Percentiles rank a stretch among this genome's conserved stretches.
phyloP scores from a whole-genome alignment of 1,139 yeast species.

The Torulaspora pretoriensis region DNA sequence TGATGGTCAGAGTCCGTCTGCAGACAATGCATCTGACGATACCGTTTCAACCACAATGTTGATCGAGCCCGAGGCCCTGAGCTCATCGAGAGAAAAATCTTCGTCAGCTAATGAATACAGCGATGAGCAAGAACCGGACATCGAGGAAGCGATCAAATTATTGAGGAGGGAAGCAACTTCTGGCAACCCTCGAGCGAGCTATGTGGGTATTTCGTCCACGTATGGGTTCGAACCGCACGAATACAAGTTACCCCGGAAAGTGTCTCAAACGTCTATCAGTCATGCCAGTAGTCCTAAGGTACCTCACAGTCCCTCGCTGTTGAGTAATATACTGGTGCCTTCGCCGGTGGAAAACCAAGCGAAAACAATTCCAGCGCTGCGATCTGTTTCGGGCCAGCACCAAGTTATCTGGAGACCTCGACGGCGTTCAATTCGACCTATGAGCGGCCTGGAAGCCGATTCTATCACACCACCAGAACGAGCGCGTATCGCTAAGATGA shows the following conservation, averaged over 20 bases:
- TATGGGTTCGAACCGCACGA: conserved; percentile 14
- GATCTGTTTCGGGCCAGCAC: conserved; percentile 13
- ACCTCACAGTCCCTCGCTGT: conserved; percentile 11
- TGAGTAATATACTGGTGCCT: conserved; percentile 14
- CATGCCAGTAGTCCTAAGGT: neutral
- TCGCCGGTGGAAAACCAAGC: conserved; percentile 2
- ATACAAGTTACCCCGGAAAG: conserved; percentile 15
- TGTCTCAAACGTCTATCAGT: conserved; percentile 9
- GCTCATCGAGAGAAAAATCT: conserved; percentile 1
- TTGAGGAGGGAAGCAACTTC: conserved; percentile 17
- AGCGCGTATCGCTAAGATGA: conserved; percentile 10
- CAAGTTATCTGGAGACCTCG: neutral
- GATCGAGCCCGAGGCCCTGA: conserved; percentile 1
- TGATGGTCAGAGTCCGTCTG: neutral
- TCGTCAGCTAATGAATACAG: conserved; percentile 10
- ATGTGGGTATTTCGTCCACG: conserved; percentile 1
- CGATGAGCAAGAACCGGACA: conserved; percentile 15
- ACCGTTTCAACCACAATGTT: conserved; percentile 4
- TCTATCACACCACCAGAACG: conserved; percentile 5
- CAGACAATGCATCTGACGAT: neutral
- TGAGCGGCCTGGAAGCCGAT: neutral
- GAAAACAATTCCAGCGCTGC: conserved; percentile 13
- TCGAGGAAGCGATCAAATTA: conserved; percentile 23
- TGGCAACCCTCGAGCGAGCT: conserved; percentile 5
- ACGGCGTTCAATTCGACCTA: neutral